Conservation (phyloP, 371 early-diverging fungal species). For the Rhizomucor pusillus region DNA sequence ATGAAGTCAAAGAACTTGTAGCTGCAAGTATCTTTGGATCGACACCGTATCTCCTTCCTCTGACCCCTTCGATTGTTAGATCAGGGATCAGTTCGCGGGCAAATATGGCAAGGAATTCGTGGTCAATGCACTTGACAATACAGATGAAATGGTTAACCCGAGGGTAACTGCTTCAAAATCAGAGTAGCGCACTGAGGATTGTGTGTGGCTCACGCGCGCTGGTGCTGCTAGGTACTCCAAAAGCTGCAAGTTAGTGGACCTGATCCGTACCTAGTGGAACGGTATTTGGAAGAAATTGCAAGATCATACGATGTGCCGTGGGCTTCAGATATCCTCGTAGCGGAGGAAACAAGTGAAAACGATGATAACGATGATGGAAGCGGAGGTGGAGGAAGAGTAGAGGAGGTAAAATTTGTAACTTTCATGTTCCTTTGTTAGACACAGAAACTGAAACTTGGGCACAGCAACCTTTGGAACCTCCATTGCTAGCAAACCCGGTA, state of each 20-base stretch:
- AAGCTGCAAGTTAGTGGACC: conserved; percentile 82
- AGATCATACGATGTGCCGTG: conserved; percentile 75
- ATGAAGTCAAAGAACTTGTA: conserved; percentile 84
- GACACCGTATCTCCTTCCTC: not conserved
- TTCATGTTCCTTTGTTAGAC: not conserved
- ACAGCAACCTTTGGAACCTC: conserved; percentile 14
- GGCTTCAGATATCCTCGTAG: conserved; percentile 51
- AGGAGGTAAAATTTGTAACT: not conserved
- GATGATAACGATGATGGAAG: conserved; percentile 18
- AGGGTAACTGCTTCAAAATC: too few species aligned
- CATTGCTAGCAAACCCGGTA: conserved; percentile 8
- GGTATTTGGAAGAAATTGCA: conserved; percentile 90
- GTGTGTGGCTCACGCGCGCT: not conserved
- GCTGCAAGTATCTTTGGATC: conserved; percentile 31
- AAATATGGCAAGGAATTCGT: conserved; percentile 88
- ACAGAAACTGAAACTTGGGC: not conserved
- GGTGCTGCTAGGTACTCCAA: conserved; percentile 61
- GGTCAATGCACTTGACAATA: conserved; percentile 71
- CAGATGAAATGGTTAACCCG: conserved; percentile 71
- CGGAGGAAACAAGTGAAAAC: conserved; percentile 25
- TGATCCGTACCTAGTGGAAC: conserved; percentile 73
- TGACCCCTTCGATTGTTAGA: conserved; percentile 11
- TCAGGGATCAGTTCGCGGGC: conserved; percentile 74
- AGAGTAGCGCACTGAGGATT: too few species aligned
- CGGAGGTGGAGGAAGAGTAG: conserved; percentile 18